phyloP scores from a whole-genome alignment of 2,329 filamentous ascomycete species.

The Aspergillus novoparasiticus region DNA sequence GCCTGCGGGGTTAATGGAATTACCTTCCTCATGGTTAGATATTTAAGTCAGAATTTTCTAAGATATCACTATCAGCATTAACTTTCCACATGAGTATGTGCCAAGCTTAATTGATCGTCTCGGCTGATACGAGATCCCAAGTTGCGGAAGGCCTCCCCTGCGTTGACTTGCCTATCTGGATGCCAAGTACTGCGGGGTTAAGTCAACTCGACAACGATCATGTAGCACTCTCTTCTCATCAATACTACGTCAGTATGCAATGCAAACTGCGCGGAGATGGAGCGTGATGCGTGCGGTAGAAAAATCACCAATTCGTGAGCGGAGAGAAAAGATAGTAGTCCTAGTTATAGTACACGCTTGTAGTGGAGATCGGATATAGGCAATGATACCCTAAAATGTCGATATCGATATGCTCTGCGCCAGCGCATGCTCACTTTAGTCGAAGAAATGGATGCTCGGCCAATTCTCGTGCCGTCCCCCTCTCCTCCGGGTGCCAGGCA shows the following conservation, averaged over 20 bases:
- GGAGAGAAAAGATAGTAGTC: not conserved
- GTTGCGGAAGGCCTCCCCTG: not conserved
- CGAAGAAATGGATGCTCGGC: slow-evolving; percentile 39
- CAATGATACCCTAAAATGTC: too few relatives aligned
- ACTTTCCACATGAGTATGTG: not conserved
- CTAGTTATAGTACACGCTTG: not conserved
- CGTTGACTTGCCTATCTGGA: not conserved
- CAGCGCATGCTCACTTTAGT: not conserved
- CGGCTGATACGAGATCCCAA: not conserved
- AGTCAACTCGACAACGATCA: not conserved
- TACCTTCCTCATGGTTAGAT: not conserved
- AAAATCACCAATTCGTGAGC: not conserved
- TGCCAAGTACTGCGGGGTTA: not conserved
- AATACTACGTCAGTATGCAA: too few relatives aligned
- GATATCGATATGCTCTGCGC: too few relatives aligned
- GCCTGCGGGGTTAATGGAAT: not conserved
- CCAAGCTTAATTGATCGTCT: not conserved
- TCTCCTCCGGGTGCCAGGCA: slow-evolving; percentile 38
- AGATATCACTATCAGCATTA: not conserved
- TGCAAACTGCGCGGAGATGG: not conserved
- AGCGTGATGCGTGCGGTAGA: not conserved
- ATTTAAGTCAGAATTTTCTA: not conserved
- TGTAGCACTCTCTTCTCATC: too few relatives aligned
- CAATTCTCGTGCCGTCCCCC: slow-evolving; percentile 39
- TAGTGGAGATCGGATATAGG: too few relatives aligned